Base-by-base conservation (phyloP, 176 grass and related monocot genomes). In the Tillandsia leiboldiana region DNA sequence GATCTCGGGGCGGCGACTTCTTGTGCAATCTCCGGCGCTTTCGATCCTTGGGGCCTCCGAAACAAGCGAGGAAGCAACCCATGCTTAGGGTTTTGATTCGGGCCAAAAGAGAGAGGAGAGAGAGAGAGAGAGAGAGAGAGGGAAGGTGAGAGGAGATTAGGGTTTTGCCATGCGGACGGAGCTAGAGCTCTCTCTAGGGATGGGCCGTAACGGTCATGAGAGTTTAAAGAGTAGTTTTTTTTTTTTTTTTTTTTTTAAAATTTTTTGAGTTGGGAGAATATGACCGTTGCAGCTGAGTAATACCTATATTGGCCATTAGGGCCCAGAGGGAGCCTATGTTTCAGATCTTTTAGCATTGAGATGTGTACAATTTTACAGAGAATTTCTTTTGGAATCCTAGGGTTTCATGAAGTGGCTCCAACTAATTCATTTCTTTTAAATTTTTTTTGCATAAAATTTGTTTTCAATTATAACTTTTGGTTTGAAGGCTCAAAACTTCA, bases 1-100 rank as follows among this genome's bases (percentile, higher is more conserved):
- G 67, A 47, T 72, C 53, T 29, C 69, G 77, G 53, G 62, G 58
- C 12, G 71, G 73, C 52, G 86, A 80, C 78, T 76, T 87, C 42
- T 85, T 91, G 9, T 67, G 56, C 2, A 89, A 76, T 63, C 83
- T 78, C 11, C 90, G 84, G 9, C 87, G 75, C 79, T 83, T 93
- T 52, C 78, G 83, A 50, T 93, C 75, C 81, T 81, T 87, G 79
- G 85, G 65, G 51, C 75, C 84, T 50, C 90, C 90, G 80, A 99
- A 99, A 83, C 95, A 99, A 63, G 80, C 87, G 79, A 99, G 95
- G 77, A 99, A 99, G 78, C 95, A 99, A 59, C 95, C 90, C 95
- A 99, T 99, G 53, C 56, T 58, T 68, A 29, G 10, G 26, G 4
- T 3, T 53, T 51, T 26, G 13, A 61, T 27, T 64, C 58, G 17